Percentiles rank a stretch among this genome's conserved stretches.
Conservation (phyloP, 2,329 filamentous ascomycete species). For the Beauveria scarabaeidicola region DNA sequence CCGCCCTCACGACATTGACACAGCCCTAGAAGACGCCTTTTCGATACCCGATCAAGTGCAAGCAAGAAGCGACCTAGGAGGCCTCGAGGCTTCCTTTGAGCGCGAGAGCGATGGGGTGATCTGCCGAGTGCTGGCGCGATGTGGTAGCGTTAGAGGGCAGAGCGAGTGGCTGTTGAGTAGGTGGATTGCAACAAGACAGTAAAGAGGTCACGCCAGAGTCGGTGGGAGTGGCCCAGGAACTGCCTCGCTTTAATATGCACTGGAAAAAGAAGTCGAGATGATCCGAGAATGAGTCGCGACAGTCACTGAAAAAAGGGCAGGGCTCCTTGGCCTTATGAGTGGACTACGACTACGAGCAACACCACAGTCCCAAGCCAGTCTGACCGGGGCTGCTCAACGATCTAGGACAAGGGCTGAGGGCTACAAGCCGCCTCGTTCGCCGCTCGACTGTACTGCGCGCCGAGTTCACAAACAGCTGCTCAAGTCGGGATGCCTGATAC, state of each 20-base stretch:
- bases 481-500: background rate
- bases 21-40: background rate
- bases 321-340: slow-evolving; percentile 8
- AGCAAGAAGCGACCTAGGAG: background rate
- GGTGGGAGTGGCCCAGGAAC: background rate
- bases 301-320: background rate
- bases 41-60: background rate
- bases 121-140: background rate
- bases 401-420: slow-evolving; percentile 9
- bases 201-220: background rate
- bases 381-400: slow-evolving; percentile 8
- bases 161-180: background rate
- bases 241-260: no score
- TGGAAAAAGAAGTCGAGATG: background rate
- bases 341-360: background rate
- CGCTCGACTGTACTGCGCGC: background rate
- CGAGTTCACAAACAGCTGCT: background rate
- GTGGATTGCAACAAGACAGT: background rate
- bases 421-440: slow-evolving; percentile 3
- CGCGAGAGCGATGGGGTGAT: background rate
- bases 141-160: background rate
- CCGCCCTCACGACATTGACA: slow-evolving; percentile 3
- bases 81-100: background rate
- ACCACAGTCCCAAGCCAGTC: slow-evolving; percentile 1
- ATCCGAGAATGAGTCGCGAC: background rate